phyloP scores from a whole-genome alignment of 495 filamentous ascomycete genomes.

The Xylaria cubensis region DNA sequence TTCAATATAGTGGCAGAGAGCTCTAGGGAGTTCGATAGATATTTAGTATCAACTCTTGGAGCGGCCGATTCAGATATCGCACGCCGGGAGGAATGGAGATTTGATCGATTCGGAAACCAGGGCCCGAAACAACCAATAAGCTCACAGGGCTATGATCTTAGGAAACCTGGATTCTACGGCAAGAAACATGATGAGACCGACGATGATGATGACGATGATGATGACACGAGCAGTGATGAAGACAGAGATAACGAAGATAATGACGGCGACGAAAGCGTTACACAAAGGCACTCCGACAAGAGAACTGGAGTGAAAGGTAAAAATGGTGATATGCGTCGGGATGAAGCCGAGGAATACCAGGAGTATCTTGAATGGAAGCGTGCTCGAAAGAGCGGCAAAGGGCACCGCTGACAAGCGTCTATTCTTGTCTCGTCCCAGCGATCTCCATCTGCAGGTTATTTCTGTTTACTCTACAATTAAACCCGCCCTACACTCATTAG shows the following conservation, averaged over 20 bases:
- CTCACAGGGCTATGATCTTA: background rate
- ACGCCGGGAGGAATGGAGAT: slow-evolving; percentile 26
- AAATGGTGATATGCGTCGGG: background rate
- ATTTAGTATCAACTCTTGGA: slow-evolving; percentile 31
- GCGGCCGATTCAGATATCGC: slow-evolving; percentile 31
- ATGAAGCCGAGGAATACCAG: background rate
- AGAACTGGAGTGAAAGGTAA: background rate
- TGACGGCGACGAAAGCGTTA: background rate
- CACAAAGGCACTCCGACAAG: background rate
- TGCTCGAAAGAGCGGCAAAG: slow-evolving; percentile 2
- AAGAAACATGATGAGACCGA: background rate
- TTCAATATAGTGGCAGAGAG: slow-evolving; percentile 38
- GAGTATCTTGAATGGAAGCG: slow-evolving; percentile 9
- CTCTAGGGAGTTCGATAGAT: slow-evolving; percentile 36
- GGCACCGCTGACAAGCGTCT: background rate
- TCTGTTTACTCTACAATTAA: background rate
- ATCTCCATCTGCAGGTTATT: background rate
- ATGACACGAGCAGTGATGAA: slow-evolving; percentile 3
- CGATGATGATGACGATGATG: background rate
- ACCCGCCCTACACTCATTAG: background rate
- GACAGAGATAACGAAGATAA: background rate
- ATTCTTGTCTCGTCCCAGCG: background rate
- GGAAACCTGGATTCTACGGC: background rate
- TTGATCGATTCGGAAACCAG: slow-evolving; percentile 19
- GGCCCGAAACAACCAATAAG: background rate